Evolutionary conservation across 163 green algal genomes (phyloP).

Genomic region (Prototheca wickerhamii): DNA sequence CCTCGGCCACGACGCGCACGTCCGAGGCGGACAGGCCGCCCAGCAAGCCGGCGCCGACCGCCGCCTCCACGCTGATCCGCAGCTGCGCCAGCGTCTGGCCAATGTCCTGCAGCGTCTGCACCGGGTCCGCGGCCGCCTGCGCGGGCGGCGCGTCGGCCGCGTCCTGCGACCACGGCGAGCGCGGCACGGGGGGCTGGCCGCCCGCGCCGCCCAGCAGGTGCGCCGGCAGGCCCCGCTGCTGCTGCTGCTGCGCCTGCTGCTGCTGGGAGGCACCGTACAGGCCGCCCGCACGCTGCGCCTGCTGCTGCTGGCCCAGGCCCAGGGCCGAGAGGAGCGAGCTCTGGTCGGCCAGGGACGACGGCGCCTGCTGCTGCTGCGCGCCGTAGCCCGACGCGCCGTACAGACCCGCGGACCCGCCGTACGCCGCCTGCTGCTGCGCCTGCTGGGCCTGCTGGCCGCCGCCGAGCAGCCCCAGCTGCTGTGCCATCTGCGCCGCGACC

Average conservation of each 20-base stretch:
- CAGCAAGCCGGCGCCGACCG: constrained; percentile 41
- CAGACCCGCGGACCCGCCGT: neutral
- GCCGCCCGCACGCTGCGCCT: constrained; percentile 11
- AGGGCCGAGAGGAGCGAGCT: too few species aligned
- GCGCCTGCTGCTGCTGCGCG: neutral
- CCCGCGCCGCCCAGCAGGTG: constrained; percentile 11
- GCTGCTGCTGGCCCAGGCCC: neutral
- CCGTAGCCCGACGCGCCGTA: neutral
- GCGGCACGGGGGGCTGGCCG: neutral
- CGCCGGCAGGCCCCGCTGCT: neutral
- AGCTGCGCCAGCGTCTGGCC: constrained; percentile 36
- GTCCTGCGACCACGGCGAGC: neutral
- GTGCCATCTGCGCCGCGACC: neutral
- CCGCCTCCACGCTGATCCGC: constrained; percentile 39
- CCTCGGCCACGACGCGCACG: constrained; percentile 30
- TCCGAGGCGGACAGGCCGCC: constrained; percentile 37
- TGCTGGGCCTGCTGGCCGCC: neutral
- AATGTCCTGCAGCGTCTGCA: constrained; percentile 34
- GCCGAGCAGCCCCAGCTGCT: neutral
- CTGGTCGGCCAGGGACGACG: neutral
- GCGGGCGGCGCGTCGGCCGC: neutral
- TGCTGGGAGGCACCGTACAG: neutral
- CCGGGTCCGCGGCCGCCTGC: constrained; percentile 14
- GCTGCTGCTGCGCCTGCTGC: constrained; percentile 15
- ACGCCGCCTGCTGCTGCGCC: neutral